Evolutionary conservation across 2,329 filamentous ascomycete genomes (phyloP).

Genomic region (Aspergillus novofumigatus): DNA sequence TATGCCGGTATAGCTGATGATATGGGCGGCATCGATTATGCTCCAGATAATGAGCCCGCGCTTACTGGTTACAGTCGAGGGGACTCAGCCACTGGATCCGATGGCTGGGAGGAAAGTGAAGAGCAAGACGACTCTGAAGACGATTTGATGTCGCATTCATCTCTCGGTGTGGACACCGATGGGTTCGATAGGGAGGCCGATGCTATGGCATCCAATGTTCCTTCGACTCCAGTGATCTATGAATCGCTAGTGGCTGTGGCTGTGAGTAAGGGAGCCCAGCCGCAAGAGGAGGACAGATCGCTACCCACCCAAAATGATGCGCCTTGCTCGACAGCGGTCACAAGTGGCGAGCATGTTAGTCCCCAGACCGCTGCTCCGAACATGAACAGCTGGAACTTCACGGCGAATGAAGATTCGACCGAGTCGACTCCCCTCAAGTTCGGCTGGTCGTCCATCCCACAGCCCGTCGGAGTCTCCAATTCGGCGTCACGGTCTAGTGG

Average conservation of each 20-base stretch:
- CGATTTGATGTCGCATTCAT: conserved; percentile 5
- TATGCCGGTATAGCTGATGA: conserved; percentile 1
- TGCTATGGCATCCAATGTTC: not conserved
- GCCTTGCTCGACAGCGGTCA: not conserved
- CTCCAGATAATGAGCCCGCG: conserved; percentile 3
- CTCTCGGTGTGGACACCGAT: conserved; percentile 4
- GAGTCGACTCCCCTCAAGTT: not conserved
- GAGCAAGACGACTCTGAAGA: conserved; percentile 4
- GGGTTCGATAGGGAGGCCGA: conserved; percentile 4
- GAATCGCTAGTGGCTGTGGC: not conserved
- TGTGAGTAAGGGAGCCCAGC: not conserved
- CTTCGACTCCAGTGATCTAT: not conserved
- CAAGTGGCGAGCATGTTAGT: not conserved
- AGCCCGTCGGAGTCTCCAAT: not conserved
- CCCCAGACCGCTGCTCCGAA: not conserved
- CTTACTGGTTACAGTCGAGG: conserved; percentile 2
- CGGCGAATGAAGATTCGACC: not conserved
- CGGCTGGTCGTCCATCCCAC: not conserved
- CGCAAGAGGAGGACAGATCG: not conserved
- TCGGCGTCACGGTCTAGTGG: not conserved
- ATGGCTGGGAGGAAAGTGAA: conserved; percentile 6
- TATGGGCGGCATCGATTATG: conserved; percentile 1
- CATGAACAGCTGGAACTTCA: not conserved
- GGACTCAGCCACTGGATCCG: not conserved
- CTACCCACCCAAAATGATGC: not conserved